Conservation (phyloP, 768 basidiomycete species). For the Rossbeevera mucosa region DNA sequence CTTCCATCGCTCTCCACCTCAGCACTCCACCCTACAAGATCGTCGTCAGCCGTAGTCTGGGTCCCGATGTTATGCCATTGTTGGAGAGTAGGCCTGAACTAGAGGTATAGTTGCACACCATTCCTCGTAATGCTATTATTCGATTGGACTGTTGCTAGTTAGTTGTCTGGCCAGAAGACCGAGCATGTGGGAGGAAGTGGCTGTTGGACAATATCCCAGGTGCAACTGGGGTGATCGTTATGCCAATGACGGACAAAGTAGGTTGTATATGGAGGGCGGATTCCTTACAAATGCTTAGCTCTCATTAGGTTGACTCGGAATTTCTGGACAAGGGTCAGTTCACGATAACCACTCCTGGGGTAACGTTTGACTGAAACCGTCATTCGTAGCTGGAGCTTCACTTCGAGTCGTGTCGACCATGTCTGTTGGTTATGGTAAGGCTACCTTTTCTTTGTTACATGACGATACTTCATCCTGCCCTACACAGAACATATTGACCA, state of each 20-base stretch:
- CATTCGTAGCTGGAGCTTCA: constrained; percentile 56
- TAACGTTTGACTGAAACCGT: neutral
- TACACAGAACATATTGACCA: constrained; percentile 81
- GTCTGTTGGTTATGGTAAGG: constrained; percentile 82
- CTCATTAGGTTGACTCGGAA: constrained; percentile 62
- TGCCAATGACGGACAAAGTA: constrained; percentile 66
- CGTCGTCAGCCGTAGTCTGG: constrained; percentile 58
- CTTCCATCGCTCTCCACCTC: constrained; percentile 22
- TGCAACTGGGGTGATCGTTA: constrained; percentile 57
- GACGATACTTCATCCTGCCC: neutral
- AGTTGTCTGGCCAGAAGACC: constrained; percentile 50
- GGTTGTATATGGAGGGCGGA: neutral
- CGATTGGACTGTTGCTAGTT: constrained; percentile 31
- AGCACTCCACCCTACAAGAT: constrained; percentile 35
- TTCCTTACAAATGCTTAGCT: neutral
- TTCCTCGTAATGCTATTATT: neutral
- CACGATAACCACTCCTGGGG: neutral
- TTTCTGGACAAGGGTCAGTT: constrained; percentile 39
- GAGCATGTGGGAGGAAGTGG: constrained; percentile 60
- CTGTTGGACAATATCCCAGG: constrained; percentile 67
- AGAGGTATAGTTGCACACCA: constrained; percentile 39
- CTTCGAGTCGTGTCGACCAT: constrained; percentile 88
- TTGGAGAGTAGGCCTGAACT: constrained; percentile 46
- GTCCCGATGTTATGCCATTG: constrained; percentile 58
- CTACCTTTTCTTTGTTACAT: neutral